These are phyloP conservation scores for Colletotrichum spaethianum DNA, from an alignment of 2,329 filamentous ascomycete species.

Conservation along the genomic window DNA sequence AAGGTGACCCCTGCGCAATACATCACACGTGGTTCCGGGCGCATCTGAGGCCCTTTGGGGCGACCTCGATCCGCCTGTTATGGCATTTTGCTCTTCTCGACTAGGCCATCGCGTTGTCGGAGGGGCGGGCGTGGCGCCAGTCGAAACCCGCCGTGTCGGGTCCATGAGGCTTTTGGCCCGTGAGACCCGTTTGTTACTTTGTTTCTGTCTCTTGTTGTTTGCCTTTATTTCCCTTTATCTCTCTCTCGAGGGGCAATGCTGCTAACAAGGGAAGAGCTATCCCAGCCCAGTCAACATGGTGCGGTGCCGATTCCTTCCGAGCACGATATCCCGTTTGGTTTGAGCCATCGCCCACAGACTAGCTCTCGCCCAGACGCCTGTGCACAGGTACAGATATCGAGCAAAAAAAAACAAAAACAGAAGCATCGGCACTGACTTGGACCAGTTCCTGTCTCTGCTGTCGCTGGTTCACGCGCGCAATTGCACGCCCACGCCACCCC, in stretches of 20 bases:
- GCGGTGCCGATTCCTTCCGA: background rate
- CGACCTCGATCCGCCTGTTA: slow-evolving; percentile 7
- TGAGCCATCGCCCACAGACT: background rate
- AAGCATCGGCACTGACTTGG: background rate
- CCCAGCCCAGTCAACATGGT: background rate
- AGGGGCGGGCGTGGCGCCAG: slow-evolving; percentile 35
- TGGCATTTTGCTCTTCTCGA: slow-evolving; percentile 14
- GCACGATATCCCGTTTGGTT: background rate
- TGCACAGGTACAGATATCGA: background rate
- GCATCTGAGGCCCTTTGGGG: slow-evolving; percentile 17
- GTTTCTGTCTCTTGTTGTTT: background rate
- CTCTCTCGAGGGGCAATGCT: background rate
- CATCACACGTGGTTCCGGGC: slow-evolving; percentile 34
- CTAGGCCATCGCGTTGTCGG: slow-evolving; percentile 7
- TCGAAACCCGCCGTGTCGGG: slow-evolving; percentile 39
- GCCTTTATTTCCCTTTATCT: background rate
- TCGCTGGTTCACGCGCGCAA: background rate
- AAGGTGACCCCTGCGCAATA: slow-evolving; percentile 12
- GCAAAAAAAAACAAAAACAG: background rate
- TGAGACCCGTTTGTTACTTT: slow-evolving; percentile 29
- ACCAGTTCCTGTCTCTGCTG: background rate
- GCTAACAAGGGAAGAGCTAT: background rate
- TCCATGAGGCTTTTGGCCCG: slow-evolving; percentile 12
- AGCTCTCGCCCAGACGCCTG: background rate
- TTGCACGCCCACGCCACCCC: background rate